Evolutionary conservation across 306 rosid species (phyloP).

Genomic region (Castanea sativa): DNA sequence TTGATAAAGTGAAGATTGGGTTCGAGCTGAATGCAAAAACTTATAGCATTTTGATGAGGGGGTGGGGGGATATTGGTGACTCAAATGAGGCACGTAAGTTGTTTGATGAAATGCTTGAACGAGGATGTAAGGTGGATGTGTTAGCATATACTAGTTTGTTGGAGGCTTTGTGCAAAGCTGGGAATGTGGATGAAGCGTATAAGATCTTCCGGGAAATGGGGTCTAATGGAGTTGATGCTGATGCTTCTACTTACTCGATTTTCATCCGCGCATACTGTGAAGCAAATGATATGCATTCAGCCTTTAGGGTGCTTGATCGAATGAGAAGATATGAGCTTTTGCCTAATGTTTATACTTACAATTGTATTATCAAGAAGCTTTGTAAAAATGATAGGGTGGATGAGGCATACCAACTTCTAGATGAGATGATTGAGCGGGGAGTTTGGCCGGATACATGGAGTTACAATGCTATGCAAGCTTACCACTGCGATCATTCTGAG

Average conservation of each 20-base stretch:
- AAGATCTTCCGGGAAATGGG: slow-evolving; percentile 50
- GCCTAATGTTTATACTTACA: slow-evolving; percentile 75
- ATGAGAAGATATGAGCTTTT: slow-evolving; percentile 56
- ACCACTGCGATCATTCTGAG: slow-evolving; percentile 80
- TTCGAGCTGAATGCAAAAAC: slow-evolving; percentile 49
- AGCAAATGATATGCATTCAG: slow-evolving; percentile 62
- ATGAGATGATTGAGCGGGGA: slow-evolving; percentile 75
- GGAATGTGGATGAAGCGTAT: slow-evolving; percentile 58
- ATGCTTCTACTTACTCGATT: slow-evolving; percentile 70
- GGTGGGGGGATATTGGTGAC: slow-evolving; percentile 76
- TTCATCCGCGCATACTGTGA: slow-evolving; percentile 66
- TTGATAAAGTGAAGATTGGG: slow-evolving; percentile 53
- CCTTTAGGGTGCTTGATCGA: slow-evolving; percentile 64
- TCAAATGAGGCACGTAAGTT: slow-evolving; percentile 53
- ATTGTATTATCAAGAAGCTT: slow-evolving; percentile 69
- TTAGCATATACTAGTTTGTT: slow-evolving; percentile 67
- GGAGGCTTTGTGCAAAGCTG: slow-evolving; percentile 74
- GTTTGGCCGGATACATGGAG: slow-evolving; percentile 73
- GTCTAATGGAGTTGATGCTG: slow-evolving; percentile 50
- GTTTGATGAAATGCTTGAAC: slow-evolving; percentile 69
- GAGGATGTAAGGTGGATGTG: slow-evolving; percentile 59
- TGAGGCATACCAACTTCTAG: slow-evolving; percentile 82
- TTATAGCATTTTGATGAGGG: slow-evolving; percentile 72
- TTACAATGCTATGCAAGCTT: slow-evolving; percentile 78
- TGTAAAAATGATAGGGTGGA: slow-evolving; percentile 74